Conservation (phyloP, 1,284 basidiomycete species). For the Microstroma glucosiphilum region DNA sequence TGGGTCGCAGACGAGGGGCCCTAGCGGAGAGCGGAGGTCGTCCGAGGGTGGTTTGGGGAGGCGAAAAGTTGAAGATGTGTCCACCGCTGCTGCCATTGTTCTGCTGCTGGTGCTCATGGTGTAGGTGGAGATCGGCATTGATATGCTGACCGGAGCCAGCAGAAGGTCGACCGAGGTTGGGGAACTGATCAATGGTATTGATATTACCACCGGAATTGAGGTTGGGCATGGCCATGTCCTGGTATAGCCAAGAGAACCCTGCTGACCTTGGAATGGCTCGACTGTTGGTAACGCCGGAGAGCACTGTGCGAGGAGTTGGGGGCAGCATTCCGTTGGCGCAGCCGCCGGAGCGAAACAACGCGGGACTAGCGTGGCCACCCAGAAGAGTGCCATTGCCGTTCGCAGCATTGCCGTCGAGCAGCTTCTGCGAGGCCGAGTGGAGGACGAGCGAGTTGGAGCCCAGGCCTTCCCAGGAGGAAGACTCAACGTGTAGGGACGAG, state of each 20-base stretch:
- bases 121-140: no score
- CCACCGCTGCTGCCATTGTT: no score
- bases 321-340: not conserved
- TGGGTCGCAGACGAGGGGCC: not conserved
- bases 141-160: no score
- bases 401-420: no score
- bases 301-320: not conserved
- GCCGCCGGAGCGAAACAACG: not conserved
- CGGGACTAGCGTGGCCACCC: not conserved
- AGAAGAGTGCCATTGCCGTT: not conserved
- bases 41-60: not conserved
- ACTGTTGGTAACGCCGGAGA: not conserved
- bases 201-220: not conserved
- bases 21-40: conserved; percentile 1
- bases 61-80: not conserved
- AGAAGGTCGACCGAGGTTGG: no score
- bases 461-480: not conserved
- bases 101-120: no score
- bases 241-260: not conserved
- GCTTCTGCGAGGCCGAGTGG: not conserved
- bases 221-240: not conserved
- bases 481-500: not conserved
- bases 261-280: not conserved
- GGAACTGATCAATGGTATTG: no score
- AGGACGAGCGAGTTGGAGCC: not conserved